Percentiles rank a stretch among this genome's conserved stretches.
Conservation (phyloP, 1,284 basidiomycete genomes). For the Malassezia dermatis region DNA sequence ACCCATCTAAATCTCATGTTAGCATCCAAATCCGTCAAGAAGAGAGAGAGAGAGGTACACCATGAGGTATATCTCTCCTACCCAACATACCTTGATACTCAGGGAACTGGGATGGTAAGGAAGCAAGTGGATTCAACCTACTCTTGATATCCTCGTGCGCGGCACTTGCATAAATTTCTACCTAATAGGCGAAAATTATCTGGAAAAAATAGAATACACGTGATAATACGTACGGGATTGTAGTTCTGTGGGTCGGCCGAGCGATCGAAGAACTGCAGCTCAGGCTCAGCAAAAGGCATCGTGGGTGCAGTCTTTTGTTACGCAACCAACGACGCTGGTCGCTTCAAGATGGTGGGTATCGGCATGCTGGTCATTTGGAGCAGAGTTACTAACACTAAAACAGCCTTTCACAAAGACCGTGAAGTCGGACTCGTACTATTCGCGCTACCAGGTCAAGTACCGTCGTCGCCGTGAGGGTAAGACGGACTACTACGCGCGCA, state of each 20-base stretch:
- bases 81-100: slow-evolving; percentile 13
- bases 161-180: background rate
- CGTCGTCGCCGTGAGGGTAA: slow-evolving; percentile 77
- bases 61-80: background rate
- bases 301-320: background rate
- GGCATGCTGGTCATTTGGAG: background rate
- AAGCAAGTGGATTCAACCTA: background rate
- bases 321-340: slow-evolving; percentile 16
- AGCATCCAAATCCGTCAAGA: background rate
- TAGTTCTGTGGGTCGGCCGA: slow-evolving; percentile 16
- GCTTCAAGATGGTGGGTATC: slow-evolving; percentile 15
- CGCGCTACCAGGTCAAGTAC: slow-evolving; percentile 60
- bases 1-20: slow-evolving; percentile 46
- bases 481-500: slow-evolving; percentile 98
- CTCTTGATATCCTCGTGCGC: background rate
- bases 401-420: slow-evolving; percentile 54
- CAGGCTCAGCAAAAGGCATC: background rate
- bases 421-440: slow-evolving; percentile 75
- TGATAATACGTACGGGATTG: background rate
- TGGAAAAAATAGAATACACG: slow-evolving; percentile 2
- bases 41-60: background rate
- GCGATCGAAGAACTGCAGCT: slow-evolving; percentile 12
- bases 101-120: slow-evolving; percentile 14
- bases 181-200: slow-evolving; percentile 4
- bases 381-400: background rate